Evolutionary conservation across 805 yeast species (phyloP).

Genomic region (Metahyphopichia silvanorum): DNA sequence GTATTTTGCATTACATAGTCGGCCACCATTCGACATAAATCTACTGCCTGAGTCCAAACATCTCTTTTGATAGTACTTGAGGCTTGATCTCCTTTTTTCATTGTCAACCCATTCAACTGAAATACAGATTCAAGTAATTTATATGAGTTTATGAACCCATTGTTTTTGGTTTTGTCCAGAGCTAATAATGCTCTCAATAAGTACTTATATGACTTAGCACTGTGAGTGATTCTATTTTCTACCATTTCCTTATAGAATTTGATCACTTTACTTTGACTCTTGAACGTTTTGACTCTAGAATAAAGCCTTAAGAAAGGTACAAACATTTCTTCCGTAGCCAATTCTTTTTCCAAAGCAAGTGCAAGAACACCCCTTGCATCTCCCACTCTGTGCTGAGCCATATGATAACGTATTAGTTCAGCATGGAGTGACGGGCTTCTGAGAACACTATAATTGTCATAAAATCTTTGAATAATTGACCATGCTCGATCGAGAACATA

Average conservation of each 20-base stretch:
- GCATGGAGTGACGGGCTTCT: slow-evolving; percentile 12
- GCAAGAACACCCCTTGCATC: slow-evolving; percentile 20
- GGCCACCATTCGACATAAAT: slow-evolving; percentile 24
- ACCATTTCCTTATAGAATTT: slow-evolving; percentile 34
- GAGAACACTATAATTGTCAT: slow-evolving; percentile 9
- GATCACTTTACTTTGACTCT: slow-evolving; percentile 20
- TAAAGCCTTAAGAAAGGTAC: slow-evolving; percentile 26
- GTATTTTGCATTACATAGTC: slow-evolving; percentile 17
- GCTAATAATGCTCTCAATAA: slow-evolving; percentile 26
- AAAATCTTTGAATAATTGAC: slow-evolving; percentile 9
- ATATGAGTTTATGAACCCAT: slow-evolving; percentile 12
- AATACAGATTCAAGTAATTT: slow-evolving; percentile 23
- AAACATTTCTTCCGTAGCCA: slow-evolving; percentile 23
- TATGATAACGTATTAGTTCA: slow-evolving; percentile 24
- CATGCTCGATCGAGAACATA: slow-evolving; percentile 8
- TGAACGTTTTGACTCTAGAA: slow-evolving; percentile 12
- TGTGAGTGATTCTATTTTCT: slow-evolving; percentile 15
- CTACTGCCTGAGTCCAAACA: slow-evolving; percentile 10
- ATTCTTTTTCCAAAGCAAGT: slow-evolving; percentile 10
- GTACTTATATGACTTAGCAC: slow-evolving; percentile 27
- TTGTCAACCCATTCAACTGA: slow-evolving; percentile 26
- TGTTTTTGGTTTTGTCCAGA: slow-evolving; percentile 12
- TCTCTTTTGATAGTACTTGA: slow-evolving; percentile 2
- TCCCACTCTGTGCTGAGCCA: slow-evolving; percentile 11
- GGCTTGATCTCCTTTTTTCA: slow-evolving; percentile 4